Base-by-base conservation (phyloP, 345 rosid species). In the Hibiscus trionum region DNA sequence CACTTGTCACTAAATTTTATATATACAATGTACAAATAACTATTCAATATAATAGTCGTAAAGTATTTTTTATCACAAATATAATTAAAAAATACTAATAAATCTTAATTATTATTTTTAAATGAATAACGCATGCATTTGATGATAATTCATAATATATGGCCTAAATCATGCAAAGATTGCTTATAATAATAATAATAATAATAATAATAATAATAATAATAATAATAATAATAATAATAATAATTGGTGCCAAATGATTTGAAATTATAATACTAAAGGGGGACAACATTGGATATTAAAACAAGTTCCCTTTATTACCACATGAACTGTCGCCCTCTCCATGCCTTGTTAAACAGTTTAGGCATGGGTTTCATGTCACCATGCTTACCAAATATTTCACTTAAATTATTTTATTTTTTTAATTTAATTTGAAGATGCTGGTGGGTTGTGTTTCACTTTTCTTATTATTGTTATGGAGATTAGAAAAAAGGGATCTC, bases 291-390 rank as follows among this genome's bases (percentile, higher is more conserved):
- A 69, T 62, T 81, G 84, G 80, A 67, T 74, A 80, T 73, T 73
- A 77, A 46, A 44, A 70, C 76, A 78, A 69, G 75, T 67, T 60
- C 72, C 69, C 80, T 77, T 85, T 70, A 73, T 78, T 82, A 86
- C 80, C 92, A 88, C 88, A 85, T 87, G 94, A 88, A 85, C 84
- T 90, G 96, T 90, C 88, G 84, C 58, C 88, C 91, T 87, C 92
- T 76, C 87, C 91, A 78, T 84, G 82, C 85, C 79, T 85, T 73
- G 84, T 90, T 87, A 69, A 84, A 88, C 79, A 73, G 79, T 85
- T 78, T 73, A 83, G 82, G 77, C 82, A 85, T 85, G 88, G 90
- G 88, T 79, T 82, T 76, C 77, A 71, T 77, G 69, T 80, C 39
- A 81, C 85, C 81, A 81, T 82, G 84, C 84, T 35, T 79, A 76